Percentiles rank a stretch among this genome's conserved stretches.
phyloP scores from a whole-genome alignment of 2,329 filamentous ascomycete species.

The Biscogniauxia marginata region DNA sequence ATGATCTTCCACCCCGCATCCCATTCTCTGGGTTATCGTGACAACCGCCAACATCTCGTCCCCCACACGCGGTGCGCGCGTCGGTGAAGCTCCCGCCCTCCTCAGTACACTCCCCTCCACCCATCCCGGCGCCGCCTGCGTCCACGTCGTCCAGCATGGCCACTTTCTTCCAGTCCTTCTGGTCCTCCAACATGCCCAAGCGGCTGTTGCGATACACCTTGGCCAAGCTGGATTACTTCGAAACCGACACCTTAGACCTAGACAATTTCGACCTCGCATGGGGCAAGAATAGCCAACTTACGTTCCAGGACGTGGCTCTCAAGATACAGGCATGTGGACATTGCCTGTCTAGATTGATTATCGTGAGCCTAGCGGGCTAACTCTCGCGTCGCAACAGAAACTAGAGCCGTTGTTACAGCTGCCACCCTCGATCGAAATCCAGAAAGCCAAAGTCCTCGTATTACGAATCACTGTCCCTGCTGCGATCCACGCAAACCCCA shows the following conservation, averaged over 20 bases:
- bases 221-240: slow-evolving; percentile 79
- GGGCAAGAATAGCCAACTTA: slow-evolving; percentile 78
- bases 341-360: not conserved
- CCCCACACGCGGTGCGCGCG: slow-evolving; percentile 27
- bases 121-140: slow-evolving; percentile 3
- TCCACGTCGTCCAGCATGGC: slow-evolving; percentile 54
- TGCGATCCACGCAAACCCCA: slow-evolving; percentile 82
- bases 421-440: slow-evolving; percentile 68
- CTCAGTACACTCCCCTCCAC: not conserved
- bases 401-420: slow-evolving; percentile 72
- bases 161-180: slow-evolving; percentile 65
- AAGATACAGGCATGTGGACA: slow-evolving; percentile 63
- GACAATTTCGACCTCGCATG: slow-evolving; percentile 82
- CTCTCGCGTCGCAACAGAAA: slow-evolving; percentile 57
- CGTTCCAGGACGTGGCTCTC: slow-evolving; percentile 83
- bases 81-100: slow-evolving; percentile 14
- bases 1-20: slow-evolving; percentile 34
- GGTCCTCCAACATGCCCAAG: slow-evolving; percentile 77
- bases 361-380: slow-evolving; percentile 21
- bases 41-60: slow-evolving; percentile 22
- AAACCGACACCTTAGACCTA: slow-evolving; percentile 81
- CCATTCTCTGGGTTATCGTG: slow-evolving; percentile 29
- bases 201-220: slow-evolving; percentile 84
- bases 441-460: slow-evolving; percentile 70
- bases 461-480: slow-evolving; percentile 82